Evolutionary conservation across 164 flowering plant genomes (phyloP).

Genomic region (Chloranthus sessilifolius): DNA sequence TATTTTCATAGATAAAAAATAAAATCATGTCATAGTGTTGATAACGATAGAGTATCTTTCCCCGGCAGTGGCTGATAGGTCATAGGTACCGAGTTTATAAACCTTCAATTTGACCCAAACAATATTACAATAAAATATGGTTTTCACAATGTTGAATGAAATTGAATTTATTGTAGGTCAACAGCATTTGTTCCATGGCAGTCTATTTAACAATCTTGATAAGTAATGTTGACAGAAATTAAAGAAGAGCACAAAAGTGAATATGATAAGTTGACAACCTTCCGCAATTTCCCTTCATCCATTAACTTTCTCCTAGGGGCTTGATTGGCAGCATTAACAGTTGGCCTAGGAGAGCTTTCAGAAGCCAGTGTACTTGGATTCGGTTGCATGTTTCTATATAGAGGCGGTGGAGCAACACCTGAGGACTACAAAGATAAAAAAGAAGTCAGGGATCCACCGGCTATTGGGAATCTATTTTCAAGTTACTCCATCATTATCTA

Average conservation of each 20-base stretch:
- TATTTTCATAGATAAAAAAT: no score
- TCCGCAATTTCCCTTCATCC: slow-evolving; percentile 95
- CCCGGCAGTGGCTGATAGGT: no score
- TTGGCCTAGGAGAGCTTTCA: slow-evolving; percentile 68
- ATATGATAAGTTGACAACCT: slow-evolving; percentile 40
- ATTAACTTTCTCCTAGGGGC: slow-evolving; percentile 92
- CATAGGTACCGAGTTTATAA: no score
- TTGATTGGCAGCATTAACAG: slow-evolving; percentile 61
- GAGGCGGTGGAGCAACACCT: slow-evolving; percentile 83
- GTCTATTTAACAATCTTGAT: not conserved
- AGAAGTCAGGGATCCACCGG: slow-evolving; percentile 2
- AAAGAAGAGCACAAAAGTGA: not conserved
- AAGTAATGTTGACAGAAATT: no score
- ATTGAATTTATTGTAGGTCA: no score
- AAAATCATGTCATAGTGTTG: no score
- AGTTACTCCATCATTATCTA: not conserved
- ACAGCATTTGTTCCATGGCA: no score
- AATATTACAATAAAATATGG: no score
- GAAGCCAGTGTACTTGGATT: slow-evolving; percentile 29
- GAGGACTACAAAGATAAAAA: slow-evolving; percentile 49
- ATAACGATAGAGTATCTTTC: no score
- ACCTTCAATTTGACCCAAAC: no score
- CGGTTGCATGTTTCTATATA: slow-evolving; percentile 58
- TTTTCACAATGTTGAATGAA: no score
- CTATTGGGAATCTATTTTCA: no score